Base-by-base conservation (phyloP, 495 filamentous ascomycete species). In the Penicillium egyptiacum region DNA sequence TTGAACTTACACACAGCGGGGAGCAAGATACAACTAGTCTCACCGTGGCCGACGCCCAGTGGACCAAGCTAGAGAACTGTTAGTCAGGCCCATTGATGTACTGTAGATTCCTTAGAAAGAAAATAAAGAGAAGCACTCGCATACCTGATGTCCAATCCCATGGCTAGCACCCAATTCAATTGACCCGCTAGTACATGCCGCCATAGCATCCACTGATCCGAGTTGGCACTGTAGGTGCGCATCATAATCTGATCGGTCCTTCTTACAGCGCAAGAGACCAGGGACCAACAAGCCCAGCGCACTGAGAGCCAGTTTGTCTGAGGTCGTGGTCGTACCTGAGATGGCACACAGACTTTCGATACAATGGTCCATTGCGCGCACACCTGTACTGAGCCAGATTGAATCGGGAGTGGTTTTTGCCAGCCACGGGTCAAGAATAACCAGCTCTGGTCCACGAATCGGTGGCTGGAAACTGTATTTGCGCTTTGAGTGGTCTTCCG, bases 301-400 rank as follows among this genome's bases (percentile, higher is more conserved):
- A 50, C 72, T 59, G 25, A 63, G 55, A 1, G 80, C 74, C 8
- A 68, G 58, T 12, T 64, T 58, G 55, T 85, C 82, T 6, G 72
- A 73, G 17, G 60, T 57, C 5, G 67, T 53, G 10, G 72, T 75
- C 5, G 73, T 70, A 1, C 66, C 67, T n/a, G 67, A 43, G 10
- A 72, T 50, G 0, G 77, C 79, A 47, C 81, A 86, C 5, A 83
- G 63, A 0, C 77, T 75, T 65, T 89, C 85, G 10, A 86, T 76
- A 60, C 85, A 88, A 58, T 88, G 85, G 57, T 89, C 86, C 4
- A 88, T 77, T 9, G 80, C 81, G 8, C 85, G 74, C 6, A 88
- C 72, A 1, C 85, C 86, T 2, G 81, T 84, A 31, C 78, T 80
- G 7, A 87, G 65, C 85, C 84, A 89, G 35, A 86, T 75, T 19